These are phyloP conservation scores for Whalleya microplaca DNA, from an alignment of 2,329 filamentous ascomycete genomes.

Conservation along the genomic window DNA sequence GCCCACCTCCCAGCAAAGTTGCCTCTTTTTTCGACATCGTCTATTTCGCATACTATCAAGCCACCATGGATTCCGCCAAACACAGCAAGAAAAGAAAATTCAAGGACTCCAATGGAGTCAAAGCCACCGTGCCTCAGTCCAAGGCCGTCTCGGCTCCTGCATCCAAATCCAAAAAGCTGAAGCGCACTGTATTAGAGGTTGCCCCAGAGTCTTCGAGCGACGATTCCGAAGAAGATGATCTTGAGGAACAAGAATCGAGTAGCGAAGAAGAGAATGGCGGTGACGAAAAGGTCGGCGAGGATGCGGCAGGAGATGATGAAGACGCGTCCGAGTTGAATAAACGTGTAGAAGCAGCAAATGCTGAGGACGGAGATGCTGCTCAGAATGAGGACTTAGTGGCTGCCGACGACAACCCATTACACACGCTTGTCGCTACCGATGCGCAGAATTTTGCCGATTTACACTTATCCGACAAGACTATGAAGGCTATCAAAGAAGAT, in stretches of 20 bases:
- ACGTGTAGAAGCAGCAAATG: constrained; percentile 30
- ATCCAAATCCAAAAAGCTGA: constrained; percentile 49
- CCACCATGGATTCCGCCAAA: constrained; percentile 35
- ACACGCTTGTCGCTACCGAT: constrained; percentile 60
- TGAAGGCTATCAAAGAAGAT: constrained; percentile 76
- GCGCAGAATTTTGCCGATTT: constrained; percentile 78
- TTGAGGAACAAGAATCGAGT: constrained; percentile 22
- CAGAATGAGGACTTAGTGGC: constrained; percentile 22
- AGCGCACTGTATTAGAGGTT: constrained; percentile 38
- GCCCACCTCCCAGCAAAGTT: constrained; percentile 6
- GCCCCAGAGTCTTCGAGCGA: constrained; percentile 22
- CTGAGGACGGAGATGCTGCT: constrained; percentile 31
- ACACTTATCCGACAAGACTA: constrained; percentile 84
- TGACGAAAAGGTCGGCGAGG: constrained; percentile 19
- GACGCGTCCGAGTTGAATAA: constrained; percentile 26
- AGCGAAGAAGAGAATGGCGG: constrained; percentile 24
- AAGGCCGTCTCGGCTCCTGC: constrained; percentile 32
- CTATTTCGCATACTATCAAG: background rate
- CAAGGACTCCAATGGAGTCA: constrained; percentile 37
- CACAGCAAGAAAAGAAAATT: constrained; percentile 50
- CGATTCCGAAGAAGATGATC: constrained; percentile 25
- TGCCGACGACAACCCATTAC: constrained; percentile 48
- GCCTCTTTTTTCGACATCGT: constrained; percentile 2
- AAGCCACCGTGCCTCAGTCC: constrained; percentile 34
- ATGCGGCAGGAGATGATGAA: constrained; percentile 24